phyloP scores from a whole-genome alignment of 2,329 filamentous ascomycete species.

The Whalleya microplaca region DNA sequence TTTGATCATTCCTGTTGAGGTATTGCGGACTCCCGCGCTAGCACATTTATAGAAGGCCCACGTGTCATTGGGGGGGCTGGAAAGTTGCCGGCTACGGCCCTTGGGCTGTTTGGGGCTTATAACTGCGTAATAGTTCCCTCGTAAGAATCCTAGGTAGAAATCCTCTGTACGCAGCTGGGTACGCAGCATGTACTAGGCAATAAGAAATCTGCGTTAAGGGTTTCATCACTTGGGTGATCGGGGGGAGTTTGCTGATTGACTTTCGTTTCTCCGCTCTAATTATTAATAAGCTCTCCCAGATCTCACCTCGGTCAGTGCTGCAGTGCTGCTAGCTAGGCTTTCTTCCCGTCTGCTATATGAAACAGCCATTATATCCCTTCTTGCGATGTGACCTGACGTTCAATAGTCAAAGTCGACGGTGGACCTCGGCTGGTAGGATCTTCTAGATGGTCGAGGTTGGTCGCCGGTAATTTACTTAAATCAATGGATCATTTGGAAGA shows the following conservation, averaged over 20 bases:
- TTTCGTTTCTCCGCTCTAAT: constrained; percentile 13
- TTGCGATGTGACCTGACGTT: not conserved
- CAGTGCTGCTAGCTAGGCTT: too few relatives aligned
- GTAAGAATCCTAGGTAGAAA: constrained; percentile 10
- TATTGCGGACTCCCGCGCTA: constrained; percentile 25
- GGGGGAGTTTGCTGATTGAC: constrained; percentile 19
- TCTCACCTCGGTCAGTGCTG: constrained; percentile 10
- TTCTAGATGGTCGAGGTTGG: not conserved
- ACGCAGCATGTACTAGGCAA: constrained; percentile 14
- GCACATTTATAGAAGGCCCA: constrained; percentile 31
- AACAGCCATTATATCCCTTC: not conserved
- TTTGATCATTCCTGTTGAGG: constrained; percentile 29
- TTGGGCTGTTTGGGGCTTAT: constrained; percentile 21
- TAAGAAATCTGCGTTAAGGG: constrained; percentile 19
- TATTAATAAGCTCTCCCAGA: constrained; percentile 10
- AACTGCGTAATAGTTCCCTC: constrained; percentile 7
- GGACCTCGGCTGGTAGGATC: too few relatives aligned
- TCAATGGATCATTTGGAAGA: constrained; percentile 29
- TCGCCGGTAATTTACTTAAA: constrained; percentile 32
- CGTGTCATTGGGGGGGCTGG: constrained; percentile 31
- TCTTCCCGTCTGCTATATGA: not conserved
- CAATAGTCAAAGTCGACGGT: too few relatives aligned
- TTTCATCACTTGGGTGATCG: constrained; percentile 25
- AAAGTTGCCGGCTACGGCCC: constrained; percentile 16
- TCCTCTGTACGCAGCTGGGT: constrained; percentile 19